Conservation (phyloP, 2,329 filamentous ascomycete genomes). For the Aspergillus sp. region DNA sequence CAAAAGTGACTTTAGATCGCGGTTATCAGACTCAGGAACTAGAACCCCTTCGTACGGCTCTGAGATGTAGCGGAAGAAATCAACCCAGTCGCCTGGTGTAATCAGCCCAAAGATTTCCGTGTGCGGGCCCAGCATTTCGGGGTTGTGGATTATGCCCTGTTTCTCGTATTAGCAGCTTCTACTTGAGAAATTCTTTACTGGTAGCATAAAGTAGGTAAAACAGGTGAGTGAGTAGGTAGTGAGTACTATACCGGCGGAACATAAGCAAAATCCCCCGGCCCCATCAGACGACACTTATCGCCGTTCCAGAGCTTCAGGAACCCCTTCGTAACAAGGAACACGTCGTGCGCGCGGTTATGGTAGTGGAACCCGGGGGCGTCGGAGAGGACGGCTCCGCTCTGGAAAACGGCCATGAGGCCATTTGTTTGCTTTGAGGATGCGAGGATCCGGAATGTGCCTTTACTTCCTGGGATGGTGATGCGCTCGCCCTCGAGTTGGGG, state of each 20-base stretch:
- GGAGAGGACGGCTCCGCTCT: slow-evolving; percentile 47
- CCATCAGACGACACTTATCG: slow-evolving; percentile 55
- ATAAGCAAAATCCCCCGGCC: slow-evolving; percentile 58
- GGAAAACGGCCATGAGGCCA: slow-evolving; percentile 53
- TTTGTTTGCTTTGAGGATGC: slow-evolving; percentile 54
- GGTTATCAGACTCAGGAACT: slow-evolving; percentile 53
- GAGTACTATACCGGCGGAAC: slow-evolving; percentile 50
- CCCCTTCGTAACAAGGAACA: slow-evolving; percentile 58
- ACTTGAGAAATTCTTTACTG: no score
- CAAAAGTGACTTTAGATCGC: slow-evolving; percentile 51
- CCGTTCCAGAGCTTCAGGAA: slow-evolving; percentile 59
- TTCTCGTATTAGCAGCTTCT: no score
- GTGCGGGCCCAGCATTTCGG: slow-evolving; percentile 54
- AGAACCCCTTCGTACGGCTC: slow-evolving; percentile 53
- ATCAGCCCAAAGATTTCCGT: slow-evolving; percentile 57
- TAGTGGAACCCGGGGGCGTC: slow-evolving; percentile 54
- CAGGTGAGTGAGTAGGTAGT: slow-evolving; percentile 11
- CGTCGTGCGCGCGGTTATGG: slow-evolving; percentile 58
- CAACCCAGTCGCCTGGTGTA: slow-evolving; percentile 59
- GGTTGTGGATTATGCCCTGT: slow-evolving; percentile 52
- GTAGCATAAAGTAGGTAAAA: no score
- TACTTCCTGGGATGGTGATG: slow-evolving; percentile 54
- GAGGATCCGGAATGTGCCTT: slow-evolving; percentile 52
- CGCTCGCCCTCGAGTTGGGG: slow-evolving; percentile 53
- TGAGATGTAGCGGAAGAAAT: slow-evolving; percentile 60